Conservation (phyloP, 2,329 filamentous ascomycete species). For the Emericellopsis atlantica region DNA sequence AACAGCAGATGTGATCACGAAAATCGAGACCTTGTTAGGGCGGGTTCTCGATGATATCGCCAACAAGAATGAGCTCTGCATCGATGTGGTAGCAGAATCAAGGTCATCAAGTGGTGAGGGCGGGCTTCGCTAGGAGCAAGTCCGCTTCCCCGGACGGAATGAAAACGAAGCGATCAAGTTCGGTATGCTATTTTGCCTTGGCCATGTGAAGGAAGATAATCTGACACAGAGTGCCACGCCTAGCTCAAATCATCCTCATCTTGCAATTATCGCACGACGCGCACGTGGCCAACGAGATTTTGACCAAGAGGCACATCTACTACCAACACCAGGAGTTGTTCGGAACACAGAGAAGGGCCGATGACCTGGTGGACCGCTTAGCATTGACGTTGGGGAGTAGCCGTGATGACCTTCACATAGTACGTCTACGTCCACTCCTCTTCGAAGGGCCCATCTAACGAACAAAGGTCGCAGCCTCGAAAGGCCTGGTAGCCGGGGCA, state of each 20-base stretch:
- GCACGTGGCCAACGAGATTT: conserved; percentile 35
- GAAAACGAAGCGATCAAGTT: conserved; percentile 37
- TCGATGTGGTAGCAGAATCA: conserved; percentile 11
- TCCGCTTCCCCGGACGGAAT: conserved; percentile 34
- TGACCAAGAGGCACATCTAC: conserved; percentile 66
- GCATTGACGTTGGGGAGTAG: conserved; percentile 55
- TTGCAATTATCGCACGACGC: conserved; percentile 48
- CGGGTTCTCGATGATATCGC: conserved; percentile 14
- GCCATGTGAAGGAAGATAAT: too few species aligned
- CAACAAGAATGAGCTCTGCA: conserved; percentile 11
- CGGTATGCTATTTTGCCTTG: conserved; percentile 19
- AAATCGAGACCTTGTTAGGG: conserved; percentile 22
- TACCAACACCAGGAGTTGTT: conserved; percentile 68
- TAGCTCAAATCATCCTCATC: conserved; percentile 45
- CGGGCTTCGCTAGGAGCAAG: conserved; percentile 5
- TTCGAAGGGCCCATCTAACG: conserved; percentile 4
- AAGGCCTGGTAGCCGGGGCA: conserved; percentile 55
- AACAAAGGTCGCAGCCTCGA: conserved; percentile 55
- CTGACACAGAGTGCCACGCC: too few species aligned
- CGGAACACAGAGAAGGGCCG: conserved; percentile 52
- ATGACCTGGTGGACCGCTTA: conserved; percentile 62
- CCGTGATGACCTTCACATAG: conserved; percentile 57
- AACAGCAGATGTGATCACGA: conserved; percentile 10
- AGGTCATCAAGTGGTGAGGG: conserved; percentile 3
- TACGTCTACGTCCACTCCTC: conserved; percentile 19